These are phyloP conservation scores for Wickerhamomyces strasburgensis DNA, from an alignment of 805 yeast species.

Conservation along the genomic window DNA sequence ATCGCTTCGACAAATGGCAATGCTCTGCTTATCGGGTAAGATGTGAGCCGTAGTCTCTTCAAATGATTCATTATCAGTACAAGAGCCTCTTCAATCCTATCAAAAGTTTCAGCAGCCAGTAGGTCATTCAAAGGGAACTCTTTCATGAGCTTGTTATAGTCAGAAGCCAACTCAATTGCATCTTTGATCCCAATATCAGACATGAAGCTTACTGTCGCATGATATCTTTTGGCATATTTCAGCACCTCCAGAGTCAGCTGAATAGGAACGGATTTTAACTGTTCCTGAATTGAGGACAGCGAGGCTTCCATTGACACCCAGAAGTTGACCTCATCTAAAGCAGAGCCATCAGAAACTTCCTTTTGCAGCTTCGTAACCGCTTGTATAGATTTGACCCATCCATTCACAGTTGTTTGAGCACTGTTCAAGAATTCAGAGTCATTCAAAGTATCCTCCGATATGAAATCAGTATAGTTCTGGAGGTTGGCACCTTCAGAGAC, in stretches of 20 bases:
- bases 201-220: slow-evolving; percentile 65
- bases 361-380: slow-evolving; percentile 48
- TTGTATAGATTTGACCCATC: slow-evolving; percentile 67
- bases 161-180: slow-evolving; percentile 43
- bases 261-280: slow-evolving; percentile 51
- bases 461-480: slow-evolving; percentile 21
- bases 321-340: slow-evolving; percentile 64
- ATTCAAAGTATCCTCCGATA: slow-evolving; percentile 33
- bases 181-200: slow-evolving; percentile 67
- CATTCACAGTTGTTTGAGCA: slow-evolving; percentile 64
- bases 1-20: slow-evolving; percentile 62
- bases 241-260: slow-evolving; percentile 54
- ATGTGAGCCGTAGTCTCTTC: slow-evolving; percentile 52
- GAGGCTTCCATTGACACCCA: slow-evolving; percentile 74
- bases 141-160: slow-evolving; percentile 58
- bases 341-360: slow-evolving; percentile 50
- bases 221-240: slow-evolving; percentile 70
- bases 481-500: slow-evolving; percentile 30
- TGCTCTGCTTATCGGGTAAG: slow-evolving; percentile 63
- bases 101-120: slow-evolving; percentile 39
- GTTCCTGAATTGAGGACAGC: slow-evolving; percentile 49
- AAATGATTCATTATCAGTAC: slow-evolving; percentile 52
- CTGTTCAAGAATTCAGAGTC: slow-evolving; percentile 60
- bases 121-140: slow-evolving; percentile 69
- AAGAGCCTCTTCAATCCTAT: slow-evolving; percentile 41